phyloP scores from a whole-genome alignment of 2,329 filamentous ascomycete species.

The Calonectria pseudoturangicola region DNA sequence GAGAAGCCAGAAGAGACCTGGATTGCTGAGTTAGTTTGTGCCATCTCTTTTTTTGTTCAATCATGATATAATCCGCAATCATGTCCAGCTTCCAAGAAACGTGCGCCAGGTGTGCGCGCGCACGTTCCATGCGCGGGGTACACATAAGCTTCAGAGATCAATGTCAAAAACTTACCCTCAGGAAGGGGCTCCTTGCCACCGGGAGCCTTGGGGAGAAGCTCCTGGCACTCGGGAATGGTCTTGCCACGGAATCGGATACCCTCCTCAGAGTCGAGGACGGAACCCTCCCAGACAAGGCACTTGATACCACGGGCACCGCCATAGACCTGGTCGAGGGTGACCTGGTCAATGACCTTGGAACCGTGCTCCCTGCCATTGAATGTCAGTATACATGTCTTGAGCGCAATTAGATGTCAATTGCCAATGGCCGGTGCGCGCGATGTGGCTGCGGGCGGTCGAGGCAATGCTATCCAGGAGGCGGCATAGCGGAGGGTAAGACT shows the following conservation, averaged over 20 bases:
- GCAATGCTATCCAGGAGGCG: conserved; percentile 39
- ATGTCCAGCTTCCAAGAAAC: background rate
- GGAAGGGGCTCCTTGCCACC: conserved; percentile 98
- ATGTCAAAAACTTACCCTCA: conserved; percentile 77
- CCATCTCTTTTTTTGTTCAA: background rate
- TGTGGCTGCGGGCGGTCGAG: conserved; percentile 39
- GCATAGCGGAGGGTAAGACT: conserved; percentile 59
- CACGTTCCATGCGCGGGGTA: conserved; percentile 34
- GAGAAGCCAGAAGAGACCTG: conserved; percentile 99
- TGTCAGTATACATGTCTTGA: conserved; percentile 44
- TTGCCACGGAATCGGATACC: conserved; percentile 99
- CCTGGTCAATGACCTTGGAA: conserved; percentile 95
- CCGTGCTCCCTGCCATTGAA: conserved; percentile 84
- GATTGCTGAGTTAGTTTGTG: conserved; percentile 43
- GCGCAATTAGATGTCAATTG: conserved; percentile 27
- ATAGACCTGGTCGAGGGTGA: conserved; percentile 99
- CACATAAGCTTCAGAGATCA: background rate
- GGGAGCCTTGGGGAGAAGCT: conserved; percentile 96
- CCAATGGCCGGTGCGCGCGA: conserved; percentile 18
- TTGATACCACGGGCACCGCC: conserved; percentile 99
- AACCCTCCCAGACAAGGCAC: conserved; percentile 98
- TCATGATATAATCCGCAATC: background rate
- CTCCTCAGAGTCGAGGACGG: conserved; percentile 98
- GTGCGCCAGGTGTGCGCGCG: conserved; percentile 7
- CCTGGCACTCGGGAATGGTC: conserved; percentile 99